phyloP scores from a whole-genome alignment of 805 yeast species.

The Kodamaea jinghongensis region DNA sequence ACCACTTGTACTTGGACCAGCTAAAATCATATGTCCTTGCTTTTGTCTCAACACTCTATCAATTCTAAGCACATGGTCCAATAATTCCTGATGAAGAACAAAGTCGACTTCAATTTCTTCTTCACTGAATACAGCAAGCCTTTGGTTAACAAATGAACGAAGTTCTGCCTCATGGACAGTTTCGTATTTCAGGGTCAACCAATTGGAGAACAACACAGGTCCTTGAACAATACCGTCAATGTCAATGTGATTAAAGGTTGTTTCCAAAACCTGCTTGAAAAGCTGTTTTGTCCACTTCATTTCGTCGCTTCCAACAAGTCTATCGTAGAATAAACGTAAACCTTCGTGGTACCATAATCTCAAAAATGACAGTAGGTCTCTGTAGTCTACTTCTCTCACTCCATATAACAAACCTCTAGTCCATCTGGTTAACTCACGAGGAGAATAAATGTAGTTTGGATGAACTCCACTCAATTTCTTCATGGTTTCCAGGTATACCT shows the following conservation, averaged over 20 bases:
- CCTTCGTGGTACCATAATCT: slow-evolving; percentile 83
- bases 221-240: slow-evolving; percentile 29
- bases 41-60: slow-evolving; percentile 80
- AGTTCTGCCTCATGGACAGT: slow-evolving; percentile 52
- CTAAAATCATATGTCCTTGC: slow-evolving; percentile 86
- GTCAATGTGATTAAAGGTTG: slow-evolving; percentile 48
- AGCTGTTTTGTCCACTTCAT: slow-evolving; percentile 47
- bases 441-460: slow-evolving; percentile 74
- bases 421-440: slow-evolving; percentile 91
- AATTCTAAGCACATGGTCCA: slow-evolving; percentile 73
- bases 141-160: slow-evolving; percentile 52
- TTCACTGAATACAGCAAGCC: slow-evolving; percentile 71
- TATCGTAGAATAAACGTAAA: slow-evolving; percentile 70
- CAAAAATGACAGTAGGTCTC: slow-evolving; percentile 42
- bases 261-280: slow-evolving; percentile 25
- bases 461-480: slow-evolving; percentile 35
- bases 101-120: slow-evolving; percentile 66
- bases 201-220: slow-evolving; percentile 68
- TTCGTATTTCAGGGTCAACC: slow-evolving; percentile 66
- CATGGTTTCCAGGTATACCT: slow-evolving; percentile 50
- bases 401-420: slow-evolving; percentile 67
- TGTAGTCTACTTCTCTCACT: slow-evolving; percentile 32
- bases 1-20: slow-evolving; percentile 83
- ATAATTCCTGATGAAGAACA: slow-evolving; percentile 63
- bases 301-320: slow-evolving; percentile 51